Conservation (phyloP, 2,329 filamentous ascomycete genomes). For the Cytospora mali region DNA sequence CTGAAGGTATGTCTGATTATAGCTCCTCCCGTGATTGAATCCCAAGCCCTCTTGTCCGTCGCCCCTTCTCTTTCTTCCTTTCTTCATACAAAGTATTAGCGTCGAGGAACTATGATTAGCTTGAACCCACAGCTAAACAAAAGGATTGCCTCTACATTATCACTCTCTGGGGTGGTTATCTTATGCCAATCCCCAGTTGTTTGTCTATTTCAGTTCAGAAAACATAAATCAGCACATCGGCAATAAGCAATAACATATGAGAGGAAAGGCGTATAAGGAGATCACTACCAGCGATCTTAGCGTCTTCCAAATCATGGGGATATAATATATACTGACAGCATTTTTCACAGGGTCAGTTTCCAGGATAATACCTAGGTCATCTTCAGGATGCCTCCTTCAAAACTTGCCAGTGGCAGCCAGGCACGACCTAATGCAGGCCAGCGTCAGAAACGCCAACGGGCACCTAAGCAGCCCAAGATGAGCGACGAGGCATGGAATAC, state of each 20-base stretch:
- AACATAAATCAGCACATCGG: background rate
- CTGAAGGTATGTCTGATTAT: background rate
- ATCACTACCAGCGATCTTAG: background rate
- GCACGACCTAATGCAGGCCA: conserved; percentile 1
- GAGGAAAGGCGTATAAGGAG: background rate
- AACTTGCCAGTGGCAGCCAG: background rate
- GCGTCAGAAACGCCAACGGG: background rate
- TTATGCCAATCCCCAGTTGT: no score
- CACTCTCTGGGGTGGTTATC: background rate
- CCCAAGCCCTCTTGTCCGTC: background rate
- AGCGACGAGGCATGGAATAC: conserved; percentile 16
- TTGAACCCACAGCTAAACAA: background rate
- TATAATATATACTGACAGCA: background rate
- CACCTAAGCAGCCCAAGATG: conserved; percentile 10
- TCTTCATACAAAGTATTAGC: background rate
- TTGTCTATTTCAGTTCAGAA: background rate
- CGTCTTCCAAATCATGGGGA: background rate
- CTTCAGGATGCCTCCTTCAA: background rate
- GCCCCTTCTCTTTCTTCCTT: background rate
- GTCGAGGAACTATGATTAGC: no score
- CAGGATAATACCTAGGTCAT: no score
- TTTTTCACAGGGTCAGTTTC: background rate
- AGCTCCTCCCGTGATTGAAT: background rate
- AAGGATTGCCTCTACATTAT: background rate
- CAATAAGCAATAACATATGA: background rate